phyloP scores from a whole-genome alignment of 2,329 filamentous ascomycete species.

The Fusarium sp. region DNA sequence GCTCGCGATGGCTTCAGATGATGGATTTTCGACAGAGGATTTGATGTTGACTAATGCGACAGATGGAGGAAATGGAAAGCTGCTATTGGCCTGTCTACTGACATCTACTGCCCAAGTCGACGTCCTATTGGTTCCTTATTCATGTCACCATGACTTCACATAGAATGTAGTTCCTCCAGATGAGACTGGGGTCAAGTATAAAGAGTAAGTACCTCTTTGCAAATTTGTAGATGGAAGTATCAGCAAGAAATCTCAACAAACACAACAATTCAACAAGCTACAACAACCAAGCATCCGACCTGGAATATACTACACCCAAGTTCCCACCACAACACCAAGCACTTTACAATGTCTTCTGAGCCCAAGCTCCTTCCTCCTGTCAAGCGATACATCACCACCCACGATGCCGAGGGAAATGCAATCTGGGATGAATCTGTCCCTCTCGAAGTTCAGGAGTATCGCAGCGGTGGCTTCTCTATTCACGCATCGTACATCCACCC shows the following conservation, averaged over 20 bases:
- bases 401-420: constrained; percentile 33
- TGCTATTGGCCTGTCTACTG: background rate
- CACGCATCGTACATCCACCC: constrained; percentile 37
- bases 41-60: background rate
- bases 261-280: background rate
- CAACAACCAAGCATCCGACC: background rate
- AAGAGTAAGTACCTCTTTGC: background rate
- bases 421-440: constrained; percentile 35
- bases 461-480: constrained; percentile 34
- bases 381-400: constrained; percentile 38
- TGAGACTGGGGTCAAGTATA: background rate
- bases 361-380: constrained; percentile 29
- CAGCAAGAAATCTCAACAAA: background rate
- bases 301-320: background rate
- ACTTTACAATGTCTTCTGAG: constrained; percentile 26
- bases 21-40: background rate
- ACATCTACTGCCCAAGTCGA: too few relatives aligned
- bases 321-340: background rate
- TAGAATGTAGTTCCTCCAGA: background rate
- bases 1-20: constrained; percentile 2
- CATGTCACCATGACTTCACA: background rate
- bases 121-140: background rate
- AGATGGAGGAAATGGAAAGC: background rate
- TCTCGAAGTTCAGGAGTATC: constrained; percentile 22
- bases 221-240: background rate